Evolutionary conservation across 2,329 filamentous ascomycete genomes (phyloP).

Genomic region (Alternaria panax): DNA sequence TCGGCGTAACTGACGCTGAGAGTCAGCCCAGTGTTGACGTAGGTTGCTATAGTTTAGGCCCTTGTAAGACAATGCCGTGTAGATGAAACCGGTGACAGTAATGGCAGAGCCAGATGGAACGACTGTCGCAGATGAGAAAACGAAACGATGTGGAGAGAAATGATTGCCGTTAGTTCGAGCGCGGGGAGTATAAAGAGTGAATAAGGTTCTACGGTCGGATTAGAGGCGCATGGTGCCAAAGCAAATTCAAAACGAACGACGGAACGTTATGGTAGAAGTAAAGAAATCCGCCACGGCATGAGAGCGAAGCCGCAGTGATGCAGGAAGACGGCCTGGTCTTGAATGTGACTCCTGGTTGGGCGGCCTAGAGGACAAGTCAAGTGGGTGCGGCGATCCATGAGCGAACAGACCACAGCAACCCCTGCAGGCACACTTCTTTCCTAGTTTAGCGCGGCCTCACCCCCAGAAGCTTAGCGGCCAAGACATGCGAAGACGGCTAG

Average conservation of each 20-base stretch:
- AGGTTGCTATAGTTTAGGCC: conserved; percentile 16
- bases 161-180: conserved; percentile 19
- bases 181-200: conserved; percentile 28
- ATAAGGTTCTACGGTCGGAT: conserved; percentile 30
- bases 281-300: conserved; percentile 38
- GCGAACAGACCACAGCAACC: conserved; percentile 28
- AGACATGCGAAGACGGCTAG: conserved; percentile 31
- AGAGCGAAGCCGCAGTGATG: conserved; percentile 28
- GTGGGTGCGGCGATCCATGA: conserved; percentile 38
- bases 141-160: conserved; percentile 27
- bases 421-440: conserved; percentile 33
- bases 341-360: conserved; percentile 41
- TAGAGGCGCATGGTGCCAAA: conserved; percentile 32
- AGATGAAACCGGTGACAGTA: conserved; percentile 5
- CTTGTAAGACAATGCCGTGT: conserved; percentile 8
- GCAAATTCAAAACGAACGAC: conserved; percentile 30
- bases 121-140: conserved; percentile 27
- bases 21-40: conserved; percentile 13
- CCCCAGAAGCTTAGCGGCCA: conserved; percentile 31
- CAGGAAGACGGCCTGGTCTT: conserved; percentile 33
- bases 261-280: conserved; percentile 37
- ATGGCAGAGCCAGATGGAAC: conserved; percentile 19
- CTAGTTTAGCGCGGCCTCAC: conserved; percentile 29
- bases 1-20: conserved; percentile 17
- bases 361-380: conserved; percentile 27